Conservation (phyloP, 495 filamentous ascomycete species). For the Cryomyces antarcticus region DNA sequence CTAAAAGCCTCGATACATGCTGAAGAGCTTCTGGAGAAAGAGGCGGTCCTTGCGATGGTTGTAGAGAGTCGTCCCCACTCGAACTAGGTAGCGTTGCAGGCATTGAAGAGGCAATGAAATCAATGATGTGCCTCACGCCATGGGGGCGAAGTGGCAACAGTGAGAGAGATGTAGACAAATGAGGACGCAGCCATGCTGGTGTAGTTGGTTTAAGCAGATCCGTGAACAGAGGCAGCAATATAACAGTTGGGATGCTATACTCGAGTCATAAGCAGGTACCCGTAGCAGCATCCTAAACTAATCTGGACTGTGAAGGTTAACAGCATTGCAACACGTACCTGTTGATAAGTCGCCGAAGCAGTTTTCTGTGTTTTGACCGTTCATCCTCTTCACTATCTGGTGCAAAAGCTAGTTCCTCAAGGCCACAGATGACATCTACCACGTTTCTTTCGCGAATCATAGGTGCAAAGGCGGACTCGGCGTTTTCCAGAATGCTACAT, state of each 20-base stretch:
- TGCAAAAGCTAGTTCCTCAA: background rate
- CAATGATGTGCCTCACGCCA: constrained; percentile 47
- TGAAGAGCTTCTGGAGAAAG: constrained; percentile 56
- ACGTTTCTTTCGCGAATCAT: background rate
- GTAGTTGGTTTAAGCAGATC: constrained; percentile 26
- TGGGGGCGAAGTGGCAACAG: constrained; percentile 39
- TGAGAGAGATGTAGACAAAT: constrained; percentile 33
- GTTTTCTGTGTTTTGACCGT: background rate
- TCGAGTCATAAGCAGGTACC: background rate
- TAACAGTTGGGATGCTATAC: constrained; percentile 21
- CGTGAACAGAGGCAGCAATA: constrained; percentile 26
- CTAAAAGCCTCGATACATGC: constrained; percentile 41
- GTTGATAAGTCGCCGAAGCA: background rate
- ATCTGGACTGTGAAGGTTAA: background rate
- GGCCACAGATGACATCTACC: background rate
- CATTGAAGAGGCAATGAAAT: constrained; percentile 44
- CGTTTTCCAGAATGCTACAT: background rate
- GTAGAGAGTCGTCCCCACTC: constrained; percentile 5
- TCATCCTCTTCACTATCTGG: background rate
- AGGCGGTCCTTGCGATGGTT: constrained; percentile 33
- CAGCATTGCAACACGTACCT: background rate
- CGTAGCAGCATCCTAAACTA: background rate
- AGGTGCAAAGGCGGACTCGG: background rate
- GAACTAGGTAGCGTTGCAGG: background rate
- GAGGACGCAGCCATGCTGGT: constrained; percentile 25